These are phyloP conservation scores for Ampelomyces quisqualis DNA, from an alignment of 2,329 filamentous ascomycete species.

Conservation along the genomic window DNA sequence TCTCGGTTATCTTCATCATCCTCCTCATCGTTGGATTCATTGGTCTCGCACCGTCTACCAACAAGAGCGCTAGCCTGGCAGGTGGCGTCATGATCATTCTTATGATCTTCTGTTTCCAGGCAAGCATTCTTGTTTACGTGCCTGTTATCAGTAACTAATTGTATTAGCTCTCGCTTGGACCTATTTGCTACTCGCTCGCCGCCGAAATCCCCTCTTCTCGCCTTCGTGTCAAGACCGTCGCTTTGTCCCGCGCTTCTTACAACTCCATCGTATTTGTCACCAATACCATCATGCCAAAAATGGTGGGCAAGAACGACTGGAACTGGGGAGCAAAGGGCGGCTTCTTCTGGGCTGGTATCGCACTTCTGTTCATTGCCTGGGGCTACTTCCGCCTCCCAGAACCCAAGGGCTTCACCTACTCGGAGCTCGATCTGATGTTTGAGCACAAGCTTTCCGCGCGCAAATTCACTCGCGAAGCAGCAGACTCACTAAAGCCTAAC, in stretches of 20 bases:
- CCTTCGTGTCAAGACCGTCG: conserved; percentile 85
- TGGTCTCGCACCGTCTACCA: conserved; percentile 52
- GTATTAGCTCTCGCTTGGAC: conserved; percentile 71
- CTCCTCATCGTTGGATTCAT: conserved; percentile 66
- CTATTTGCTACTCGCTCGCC: conserved; percentile 83
- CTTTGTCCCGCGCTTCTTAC: conserved; percentile 62
- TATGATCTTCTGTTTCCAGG: conserved; percentile 31
- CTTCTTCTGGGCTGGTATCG: conserved; percentile 27
- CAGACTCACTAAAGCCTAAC: conserved; percentile 19
- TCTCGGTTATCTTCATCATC: conserved; percentile 21
- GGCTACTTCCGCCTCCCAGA: conserved; percentile 28
- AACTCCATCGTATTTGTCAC: conserved; percentile 26
- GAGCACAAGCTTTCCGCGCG: conserved; percentile 26
- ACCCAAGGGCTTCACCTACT: conserved; percentile 23
- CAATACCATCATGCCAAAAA: conserved; percentile 28
- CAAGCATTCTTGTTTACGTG: conserved; percentile 1
- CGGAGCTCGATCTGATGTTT: conserved; percentile 26
- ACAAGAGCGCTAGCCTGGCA: conserved; percentile 49
- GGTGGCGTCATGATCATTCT: conserved; percentile 27
- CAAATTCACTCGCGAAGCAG: conserved; percentile 25
- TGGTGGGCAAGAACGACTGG: conserved; percentile 27
- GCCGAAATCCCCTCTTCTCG: conserved; percentile 77
- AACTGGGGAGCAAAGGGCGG: conserved; percentile 29
- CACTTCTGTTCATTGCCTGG: conserved; percentile 22
- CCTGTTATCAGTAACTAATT: conserved; percentile 63